Evolutionary conservation across 2,329 filamentous ascomycete genomes (phyloP).

Genomic region (Diaporthe sp.): DNA sequence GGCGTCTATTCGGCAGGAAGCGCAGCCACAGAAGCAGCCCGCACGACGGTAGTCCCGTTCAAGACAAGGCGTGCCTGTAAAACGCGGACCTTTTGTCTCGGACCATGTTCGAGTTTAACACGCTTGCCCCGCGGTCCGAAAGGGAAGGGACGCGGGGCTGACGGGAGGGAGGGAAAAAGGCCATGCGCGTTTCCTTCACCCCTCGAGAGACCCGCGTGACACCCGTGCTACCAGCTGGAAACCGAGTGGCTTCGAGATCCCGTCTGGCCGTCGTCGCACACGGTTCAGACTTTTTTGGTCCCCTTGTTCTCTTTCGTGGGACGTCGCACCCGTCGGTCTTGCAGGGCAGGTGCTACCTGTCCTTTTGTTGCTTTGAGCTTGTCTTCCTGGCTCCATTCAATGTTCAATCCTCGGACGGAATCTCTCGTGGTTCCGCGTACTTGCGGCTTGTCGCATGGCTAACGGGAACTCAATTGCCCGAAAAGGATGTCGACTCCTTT

Average conservation of each 20-base stretch:
- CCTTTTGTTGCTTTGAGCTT: no score
- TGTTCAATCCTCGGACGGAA: background rate
- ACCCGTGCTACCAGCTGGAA: conserved; percentile 11
- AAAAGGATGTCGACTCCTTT: background rate
- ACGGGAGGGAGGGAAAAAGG: background rate
- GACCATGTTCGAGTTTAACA: conserved; percentile 13
- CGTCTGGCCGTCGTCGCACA: background rate
- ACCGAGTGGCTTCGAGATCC: background rate
- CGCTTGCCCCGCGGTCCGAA: background rate
- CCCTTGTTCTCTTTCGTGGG: background rate
- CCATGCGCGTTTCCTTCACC: background rate
- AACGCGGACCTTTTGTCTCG: background rate
- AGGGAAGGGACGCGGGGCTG: background rate
- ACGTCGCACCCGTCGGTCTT: conserved; percentile 1
- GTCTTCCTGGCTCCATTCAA: background rate
- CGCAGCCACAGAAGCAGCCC: background rate
- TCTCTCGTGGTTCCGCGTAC: background rate
- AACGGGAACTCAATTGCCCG: background rate
- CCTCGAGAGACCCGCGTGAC: background rate
- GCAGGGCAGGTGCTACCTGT: conserved; percentile 6
- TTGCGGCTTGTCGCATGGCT: background rate
- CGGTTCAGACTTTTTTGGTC: background rate
- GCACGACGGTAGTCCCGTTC: background rate
- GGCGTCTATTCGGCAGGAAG: conserved; percentile 26
- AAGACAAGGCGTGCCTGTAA: background rate